A percentile compares a stretch with the other conserved stretches of the same genome.
Evolutionary conservation across 1,284 basidiomycete genomes (phyloP).

Genomic region (Heterobasidion occidentale): DNA sequence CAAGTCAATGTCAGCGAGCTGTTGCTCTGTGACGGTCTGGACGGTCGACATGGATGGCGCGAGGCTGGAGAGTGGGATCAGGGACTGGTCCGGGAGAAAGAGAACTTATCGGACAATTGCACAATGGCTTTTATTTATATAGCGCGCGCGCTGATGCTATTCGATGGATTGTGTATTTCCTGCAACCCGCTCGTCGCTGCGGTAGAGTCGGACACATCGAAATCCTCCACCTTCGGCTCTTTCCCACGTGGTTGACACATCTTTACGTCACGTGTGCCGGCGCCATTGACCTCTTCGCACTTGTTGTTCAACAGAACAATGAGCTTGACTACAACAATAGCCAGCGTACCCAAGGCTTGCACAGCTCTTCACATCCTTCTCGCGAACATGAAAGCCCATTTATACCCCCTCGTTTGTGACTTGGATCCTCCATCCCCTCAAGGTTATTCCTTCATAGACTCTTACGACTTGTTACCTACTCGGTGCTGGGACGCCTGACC

Average conservation of each 20-base stretch:
- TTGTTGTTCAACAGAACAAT: too few relatives aligned
- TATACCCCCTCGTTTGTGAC: background rate
- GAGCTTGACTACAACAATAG: too few relatives aligned
- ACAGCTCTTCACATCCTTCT: too few relatives aligned
- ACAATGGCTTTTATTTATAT: background rate
- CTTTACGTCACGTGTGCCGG: too few relatives aligned
- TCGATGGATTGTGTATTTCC: background rate
- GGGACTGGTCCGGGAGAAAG: background rate
- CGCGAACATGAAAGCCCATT: background rate
- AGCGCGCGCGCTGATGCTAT: background rate
- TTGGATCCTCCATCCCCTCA: background rate
- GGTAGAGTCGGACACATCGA: background rate
- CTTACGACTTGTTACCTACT: background rate
- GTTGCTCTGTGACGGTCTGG: conserved; percentile 26
- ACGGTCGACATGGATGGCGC: conserved; percentile 15
- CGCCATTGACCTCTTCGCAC: too few relatives aligned
- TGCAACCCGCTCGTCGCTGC: background rate
- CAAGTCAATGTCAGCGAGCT: conserved; percentile 65
- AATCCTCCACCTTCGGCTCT: background rate
- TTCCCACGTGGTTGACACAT: background rate
- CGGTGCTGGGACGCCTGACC: conserved; percentile 13
- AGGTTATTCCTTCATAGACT: background rate
- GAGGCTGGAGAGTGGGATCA: background rate
- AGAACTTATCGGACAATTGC: background rate
- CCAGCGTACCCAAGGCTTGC: too few relatives aligned